Evolutionary conservation across 768 basidiomycete species (phyloP), one percentile per base, ranked within the genome.

Genomic region (Clavulina sp.): DNA sequence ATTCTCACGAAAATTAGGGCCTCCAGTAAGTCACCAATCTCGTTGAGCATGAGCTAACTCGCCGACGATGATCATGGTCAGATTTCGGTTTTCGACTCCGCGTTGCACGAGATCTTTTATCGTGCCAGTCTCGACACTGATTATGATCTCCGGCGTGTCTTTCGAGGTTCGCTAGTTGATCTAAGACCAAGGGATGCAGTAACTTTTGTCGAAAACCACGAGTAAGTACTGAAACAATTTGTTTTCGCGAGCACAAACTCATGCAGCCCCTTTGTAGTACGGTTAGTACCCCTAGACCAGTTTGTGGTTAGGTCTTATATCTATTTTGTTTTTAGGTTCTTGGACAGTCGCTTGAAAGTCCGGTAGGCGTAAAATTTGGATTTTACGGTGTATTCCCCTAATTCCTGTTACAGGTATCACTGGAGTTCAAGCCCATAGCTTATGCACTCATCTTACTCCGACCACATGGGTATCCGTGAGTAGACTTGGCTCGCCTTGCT

Each of bases 81-180:
- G 81, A 77, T 83, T 7, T 73, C 88, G 0, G 87, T 93, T 61
- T 95, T 95, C 57, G 91, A 95, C 61, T 85, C 87, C 4, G 86
- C 87, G 19, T 70, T 96, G 21, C 91, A 96, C 60, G 72, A 77
- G 65, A 87, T 85, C 57, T 80, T 92, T 60, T 71, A 80, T 60
- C 69, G 72, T 54, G 91, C 91, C 9, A 84, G 85, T 62, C 68
- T 68, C 16, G 73, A 79, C 29, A 69, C 71, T 32, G 66, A 70
- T 18, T 93, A 77, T 59, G 89, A 93, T 64, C 70, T 96, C 43
- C 69, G 87, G 54, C 74, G 62, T 30, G 79, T 96, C 54, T 67
- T 91, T 36, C 69, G 81, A 49, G 69, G 73, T 43, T 81, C 84
- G 1, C 63, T 96, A 7, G 71, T 86, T 18, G 70, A 80, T 52